Base-by-base conservation (phyloP, 306 rosid genomes). In the Begonia peltatifolia region DNA sequence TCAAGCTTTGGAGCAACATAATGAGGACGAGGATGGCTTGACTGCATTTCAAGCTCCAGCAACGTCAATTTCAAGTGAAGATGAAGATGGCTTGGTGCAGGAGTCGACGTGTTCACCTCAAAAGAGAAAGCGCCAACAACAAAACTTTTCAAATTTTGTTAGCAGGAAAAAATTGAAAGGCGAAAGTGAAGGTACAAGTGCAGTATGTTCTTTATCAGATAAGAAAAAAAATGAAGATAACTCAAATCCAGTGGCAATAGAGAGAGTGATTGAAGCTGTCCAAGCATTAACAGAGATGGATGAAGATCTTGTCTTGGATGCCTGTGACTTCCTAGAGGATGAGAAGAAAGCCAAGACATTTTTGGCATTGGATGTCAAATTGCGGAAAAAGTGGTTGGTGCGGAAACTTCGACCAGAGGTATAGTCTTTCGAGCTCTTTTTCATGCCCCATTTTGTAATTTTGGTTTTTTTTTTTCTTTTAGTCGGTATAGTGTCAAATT, bases 221-320 rank as follows among this genome's bases (percentile, higher is more conserved):
- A 67, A 66, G 59, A 73, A 52, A 66, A 72, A 59, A 48, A 71
- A 57, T 13, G 68, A 76, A 22, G 81, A 69, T 58, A 68, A 53
- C 58, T 51, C 55, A 4, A 44, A 58, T 65, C 65, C 79, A 14
- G 30, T 76, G 25, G 64, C 82, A 9, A 74, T 84, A 52, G 89
- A 81, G 69, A 65, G 18, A 48, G 80, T 78, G 67, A 68, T 81
- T 25, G 69, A 71, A 67, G 84, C 87, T 47, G 74, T 84, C 12
- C 89, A 84, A 76, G 80, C 87, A n/a, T 74, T 84, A 73, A 79
- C 80, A 9, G 81, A 78, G 54, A 78, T 84, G 80, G 90, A 84
- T 66, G 94, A 84, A 47, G 94, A 84, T 18, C 76, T 84, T 55
- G 69, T 84, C 58, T 68, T 84, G 68, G 94, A 81, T 66, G 90